These are phyloP conservation scores for Salix brachista DNA, from an alignment of 345 rosid species.

Conservation along the genomic window DNA sequence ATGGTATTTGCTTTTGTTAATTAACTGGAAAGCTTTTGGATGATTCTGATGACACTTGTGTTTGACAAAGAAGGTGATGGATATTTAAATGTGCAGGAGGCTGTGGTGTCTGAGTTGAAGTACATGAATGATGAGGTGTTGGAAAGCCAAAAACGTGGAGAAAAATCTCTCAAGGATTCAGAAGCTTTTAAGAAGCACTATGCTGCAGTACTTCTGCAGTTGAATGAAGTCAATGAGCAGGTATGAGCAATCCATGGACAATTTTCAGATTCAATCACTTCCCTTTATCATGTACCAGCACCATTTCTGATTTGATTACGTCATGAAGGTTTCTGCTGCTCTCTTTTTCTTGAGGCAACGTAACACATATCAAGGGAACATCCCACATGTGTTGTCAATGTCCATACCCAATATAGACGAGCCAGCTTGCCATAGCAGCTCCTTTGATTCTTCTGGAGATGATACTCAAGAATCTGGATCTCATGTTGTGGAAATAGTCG, in stretches of 20 bases:
- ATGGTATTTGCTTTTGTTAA: background rate
- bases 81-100: conserved; percentile 50
- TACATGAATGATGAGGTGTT: conserved; percentile 60
- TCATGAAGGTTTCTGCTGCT: conserved; percentile 66
- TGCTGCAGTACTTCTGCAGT: conserved; percentile 67
- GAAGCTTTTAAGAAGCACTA: conserved; percentile 71
- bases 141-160: conserved; percentile 56
- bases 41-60: background rate
- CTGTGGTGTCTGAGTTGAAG: conserved; percentile 61
- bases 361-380: conserved; percentile 64
- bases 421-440: conserved; percentile 34
- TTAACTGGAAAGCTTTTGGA: background rate
- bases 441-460: conserved; percentile 37
- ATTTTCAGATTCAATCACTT: conserved; percentile 15
- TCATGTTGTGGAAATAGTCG: conserved; percentile 66
- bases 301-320: conserved; percentile 12
- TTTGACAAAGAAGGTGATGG: conserved; percentile 10
- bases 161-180: conserved; percentile 51
- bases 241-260: background rate
- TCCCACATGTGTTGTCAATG: conserved; percentile 24
- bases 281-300: background rate
- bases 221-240: conserved; percentile 66
- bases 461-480: conserved; percentile 51
- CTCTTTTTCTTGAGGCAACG: conserved; percentile 66
- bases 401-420: conserved; percentile 33